Evolutionary conservation across 345 rosid genomes (phyloP).

Genomic region (Eucalyptus marginata): DNA sequence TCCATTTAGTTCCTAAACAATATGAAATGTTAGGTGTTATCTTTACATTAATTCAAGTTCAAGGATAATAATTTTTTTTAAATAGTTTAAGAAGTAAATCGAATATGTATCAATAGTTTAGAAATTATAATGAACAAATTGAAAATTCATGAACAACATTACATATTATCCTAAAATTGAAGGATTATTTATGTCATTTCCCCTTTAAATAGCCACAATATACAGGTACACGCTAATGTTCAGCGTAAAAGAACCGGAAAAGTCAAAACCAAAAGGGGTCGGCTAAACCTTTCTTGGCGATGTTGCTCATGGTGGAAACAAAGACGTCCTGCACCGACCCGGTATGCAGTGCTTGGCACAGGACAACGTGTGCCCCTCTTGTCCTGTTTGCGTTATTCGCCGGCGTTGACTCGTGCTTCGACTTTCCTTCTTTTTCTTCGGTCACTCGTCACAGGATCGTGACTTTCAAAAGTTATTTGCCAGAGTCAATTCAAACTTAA

Average conservation of each 20-base stretch:
- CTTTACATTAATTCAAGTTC: too few relatives aligned
- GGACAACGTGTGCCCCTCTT: neutral
- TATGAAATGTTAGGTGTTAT: too few relatives aligned
- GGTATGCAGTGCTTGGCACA: neutral
- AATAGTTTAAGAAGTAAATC: too few relatives aligned
- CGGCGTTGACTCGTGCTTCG: neutral
- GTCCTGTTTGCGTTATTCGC: neutral
- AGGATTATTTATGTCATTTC: too few relatives aligned
- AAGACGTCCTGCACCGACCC: neutral
- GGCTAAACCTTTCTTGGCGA: neutral
- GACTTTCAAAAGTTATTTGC: neutral
- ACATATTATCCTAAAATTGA: fast-evolving
- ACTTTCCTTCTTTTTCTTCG: neutral
- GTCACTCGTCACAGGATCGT: neutral
- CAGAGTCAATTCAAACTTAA: neutral
- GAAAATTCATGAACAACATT: too few relatives aligned
- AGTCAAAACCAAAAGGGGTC: neutral
- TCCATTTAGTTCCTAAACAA: fast-evolving
- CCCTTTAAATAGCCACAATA: neutral
- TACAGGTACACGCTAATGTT: neutral
- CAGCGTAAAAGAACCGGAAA: neutral
- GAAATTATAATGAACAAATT: too few relatives aligned
- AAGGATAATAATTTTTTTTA: too few relatives aligned
- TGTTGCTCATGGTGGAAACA: neutral
- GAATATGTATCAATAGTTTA: neutral